Evolutionary conservation across 225 moss, liverwort and hornwort genomes (phyloP).

Genomic region (Rhytidiadelphus loreus): DNA sequence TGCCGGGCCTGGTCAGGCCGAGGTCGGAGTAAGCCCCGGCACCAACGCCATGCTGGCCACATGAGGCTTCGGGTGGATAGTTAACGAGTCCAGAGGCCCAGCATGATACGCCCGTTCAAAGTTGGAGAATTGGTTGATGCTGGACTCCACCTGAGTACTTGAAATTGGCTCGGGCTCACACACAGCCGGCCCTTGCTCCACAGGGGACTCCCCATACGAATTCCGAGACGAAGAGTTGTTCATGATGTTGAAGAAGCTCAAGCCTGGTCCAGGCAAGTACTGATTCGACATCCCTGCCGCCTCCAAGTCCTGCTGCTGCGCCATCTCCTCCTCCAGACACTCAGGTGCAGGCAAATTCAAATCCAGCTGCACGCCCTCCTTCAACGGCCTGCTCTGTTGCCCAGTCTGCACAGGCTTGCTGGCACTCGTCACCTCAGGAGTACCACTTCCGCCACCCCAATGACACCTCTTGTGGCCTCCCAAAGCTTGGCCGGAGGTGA

Average conservation of each 20-base stretch:
- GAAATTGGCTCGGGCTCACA: not conserved
- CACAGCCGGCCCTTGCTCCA: not conserved
- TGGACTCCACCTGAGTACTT: constrained; percentile 6
- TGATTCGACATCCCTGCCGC: constrained; percentile 8
- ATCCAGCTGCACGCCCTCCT: constrained; percentile 58
- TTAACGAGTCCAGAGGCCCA: constrained; percentile 43
- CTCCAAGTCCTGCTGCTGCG: constrained; percentile 25
- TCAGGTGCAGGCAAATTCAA: constrained; percentile 85
- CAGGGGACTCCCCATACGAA: not conserved
- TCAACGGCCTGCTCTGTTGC: constrained; percentile 38
- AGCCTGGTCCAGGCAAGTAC: constrained; percentile 3
- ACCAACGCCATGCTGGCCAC: constrained; percentile 55
- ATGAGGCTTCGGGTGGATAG: constrained; percentile 56
- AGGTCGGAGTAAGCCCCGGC: constrained; percentile 71
- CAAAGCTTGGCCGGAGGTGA: constrained; percentile 82
- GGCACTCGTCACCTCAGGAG: constrained; percentile 33
- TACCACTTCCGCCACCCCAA: constrained; percentile 57
- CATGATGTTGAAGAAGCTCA: constrained; percentile 13
- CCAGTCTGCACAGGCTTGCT: constrained; percentile 10
- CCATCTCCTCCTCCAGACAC: constrained; percentile 40
- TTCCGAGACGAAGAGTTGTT: not conserved
- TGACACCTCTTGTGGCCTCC: constrained; percentile 99
- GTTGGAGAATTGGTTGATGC: constrained; percentile 20
- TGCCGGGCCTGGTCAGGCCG: constrained; percentile 35
- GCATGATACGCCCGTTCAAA: constrained; percentile 34